A percentile compares a stretch with the other conserved stretches of the same genome.
phyloP scores from a whole-genome alignment of 2,329 filamentous ascomycete species.

The Claviceps cyperi region DNA sequence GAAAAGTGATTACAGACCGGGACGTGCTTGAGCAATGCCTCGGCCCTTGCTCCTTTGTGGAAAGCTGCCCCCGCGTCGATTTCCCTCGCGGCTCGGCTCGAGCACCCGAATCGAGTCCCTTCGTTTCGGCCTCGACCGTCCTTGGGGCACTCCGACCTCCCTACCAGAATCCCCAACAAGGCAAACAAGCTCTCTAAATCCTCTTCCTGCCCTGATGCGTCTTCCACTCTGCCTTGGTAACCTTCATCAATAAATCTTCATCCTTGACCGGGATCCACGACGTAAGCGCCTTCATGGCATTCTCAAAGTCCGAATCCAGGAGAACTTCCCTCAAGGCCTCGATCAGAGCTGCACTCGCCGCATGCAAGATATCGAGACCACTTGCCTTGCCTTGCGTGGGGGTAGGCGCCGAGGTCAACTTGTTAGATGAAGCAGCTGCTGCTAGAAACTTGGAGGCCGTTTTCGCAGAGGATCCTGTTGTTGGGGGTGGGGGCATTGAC shows the following conservation, averaged over 20 bases:
- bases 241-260: slow-evolving; percentile 83
- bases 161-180: slow-evolving; percentile 11
- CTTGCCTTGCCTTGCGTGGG: slow-evolving; percentile 8
- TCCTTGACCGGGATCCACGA: slow-evolving; percentile 90
- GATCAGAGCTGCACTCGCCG: slow-evolving; percentile 76
- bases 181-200: slow-evolving; percentile 19
- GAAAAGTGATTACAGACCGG: not conserved
- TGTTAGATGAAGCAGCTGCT: not conserved
- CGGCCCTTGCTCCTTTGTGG: too few species aligned
- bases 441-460: not conserved
- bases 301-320: slow-evolving; percentile 89
- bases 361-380: slow-evolving; percentile 78
- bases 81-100: too few species aligned
- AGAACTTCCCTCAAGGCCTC: slow-evolving; percentile 81
- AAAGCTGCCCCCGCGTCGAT: too few species aligned
- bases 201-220: slow-evolving; percentile 35
- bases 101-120: too few species aligned
- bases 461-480: not conserved
- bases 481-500: not conserved
- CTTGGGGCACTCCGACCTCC: too few species aligned
- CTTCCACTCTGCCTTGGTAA: slow-evolving; percentile 80
- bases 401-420: not conserved
- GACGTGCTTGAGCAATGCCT: not conserved
- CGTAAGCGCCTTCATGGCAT: slow-evolving; percentile 92
- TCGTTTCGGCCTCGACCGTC: too few species aligned